Evolutionary conservation across 306 rosid species (phyloP).

Genomic region (Cicer pinnatifidum): DNA sequence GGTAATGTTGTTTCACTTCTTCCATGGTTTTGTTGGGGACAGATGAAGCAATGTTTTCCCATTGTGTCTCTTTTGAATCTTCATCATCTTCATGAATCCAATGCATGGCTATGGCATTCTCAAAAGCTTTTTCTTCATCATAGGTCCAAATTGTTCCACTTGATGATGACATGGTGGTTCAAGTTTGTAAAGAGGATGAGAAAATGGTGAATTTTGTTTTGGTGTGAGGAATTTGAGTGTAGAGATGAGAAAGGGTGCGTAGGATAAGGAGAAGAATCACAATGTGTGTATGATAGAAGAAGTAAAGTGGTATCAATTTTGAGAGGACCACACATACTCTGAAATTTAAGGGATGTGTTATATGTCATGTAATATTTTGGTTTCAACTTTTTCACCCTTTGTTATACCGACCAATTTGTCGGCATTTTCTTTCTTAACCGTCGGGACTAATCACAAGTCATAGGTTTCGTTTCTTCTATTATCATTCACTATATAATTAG

Average conservation of each 20-base stretch:
- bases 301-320: slow-evolving; percentile 62
- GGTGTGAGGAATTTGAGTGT: slow-evolving; percentile 40
- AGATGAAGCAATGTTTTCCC: slow-evolving; percentile 81
- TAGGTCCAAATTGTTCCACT: slow-evolving; percentile 70
- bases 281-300: slow-evolving; percentile 67
- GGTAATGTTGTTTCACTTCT: slow-evolving; percentile 78
- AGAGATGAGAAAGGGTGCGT: slow-evolving; percentile 53
- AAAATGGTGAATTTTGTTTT: slow-evolving; percentile 44
- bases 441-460: slow-evolving; percentile 52
- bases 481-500: no score
- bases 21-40: slow-evolving; percentile 77
- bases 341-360: slow-evolving; percentile 68
- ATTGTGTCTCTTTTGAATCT: slow-evolving; percentile 61
- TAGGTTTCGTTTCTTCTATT: slow-evolving; percentile 1
- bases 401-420: slow-evolving; percentile 27
- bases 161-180: slow-evolving; percentile 73
- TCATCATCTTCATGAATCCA: slow-evolving; percentile 61
- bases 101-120: slow-evolving; percentile 85
- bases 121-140: slow-evolving; percentile 92
- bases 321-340: slow-evolving; percentile 81
- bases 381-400: slow-evolving; percentile 37
- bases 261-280: slow-evolving; percentile 59
- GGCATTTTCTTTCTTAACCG: slow-evolving; percentile 33
- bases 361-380: slow-evolving; percentile 57
- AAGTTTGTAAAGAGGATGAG: slow-evolving; percentile 42